Conservation (phyloP, 208 protist species). For the Porcisia hertigi region DNA sequence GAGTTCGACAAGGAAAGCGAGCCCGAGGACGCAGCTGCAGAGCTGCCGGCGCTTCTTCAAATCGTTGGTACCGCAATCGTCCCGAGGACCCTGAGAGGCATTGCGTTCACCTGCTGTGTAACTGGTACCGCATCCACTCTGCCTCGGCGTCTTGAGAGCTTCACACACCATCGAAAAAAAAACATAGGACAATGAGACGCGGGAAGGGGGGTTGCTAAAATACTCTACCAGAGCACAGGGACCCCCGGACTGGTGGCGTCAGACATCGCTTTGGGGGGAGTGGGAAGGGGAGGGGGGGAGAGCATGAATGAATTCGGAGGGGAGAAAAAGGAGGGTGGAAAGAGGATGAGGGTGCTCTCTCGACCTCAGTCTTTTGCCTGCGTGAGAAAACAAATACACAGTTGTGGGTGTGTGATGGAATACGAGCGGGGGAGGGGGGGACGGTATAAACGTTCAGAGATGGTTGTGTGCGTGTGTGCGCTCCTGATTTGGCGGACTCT, state of each 20-base stretch:
- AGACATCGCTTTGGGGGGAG: conserved; percentile 51
- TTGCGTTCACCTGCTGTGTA: conserved; percentile 10
- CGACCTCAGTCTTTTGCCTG: not conserved
- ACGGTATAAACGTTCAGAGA: not conserved
- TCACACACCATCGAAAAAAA: conserved; percentile 49
- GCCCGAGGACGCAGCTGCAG: not conserved
- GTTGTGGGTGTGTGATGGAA: not conserved
- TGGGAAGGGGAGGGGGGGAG: conserved; percentile 34
- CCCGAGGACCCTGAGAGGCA: not conserved
- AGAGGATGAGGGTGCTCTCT: not conserved
- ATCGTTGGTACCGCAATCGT: conserved; percentile 8
- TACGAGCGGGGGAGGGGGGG: not conserved
- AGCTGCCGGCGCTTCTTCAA: not conserved
- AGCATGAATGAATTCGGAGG: not conserved
- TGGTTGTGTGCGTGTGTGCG: not conserved
- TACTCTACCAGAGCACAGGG: conserved; percentile 54
- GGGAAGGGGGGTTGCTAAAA: conserved; percentile 43
- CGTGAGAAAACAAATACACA: not conserved
- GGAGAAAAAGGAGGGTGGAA: not conserved
- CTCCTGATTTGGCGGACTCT: not conserved
- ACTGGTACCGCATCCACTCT: conserved; percentile 19
- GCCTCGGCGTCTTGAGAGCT: conserved; percentile 27
- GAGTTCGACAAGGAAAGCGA: conserved; percentile 8
- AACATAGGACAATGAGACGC: conserved; percentile 43
- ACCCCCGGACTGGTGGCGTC: conserved; percentile 58